Evolutionary conservation across 768 basidiomycete genomes (phyloP).

Genomic region (Leccinum obscurum): DNA sequence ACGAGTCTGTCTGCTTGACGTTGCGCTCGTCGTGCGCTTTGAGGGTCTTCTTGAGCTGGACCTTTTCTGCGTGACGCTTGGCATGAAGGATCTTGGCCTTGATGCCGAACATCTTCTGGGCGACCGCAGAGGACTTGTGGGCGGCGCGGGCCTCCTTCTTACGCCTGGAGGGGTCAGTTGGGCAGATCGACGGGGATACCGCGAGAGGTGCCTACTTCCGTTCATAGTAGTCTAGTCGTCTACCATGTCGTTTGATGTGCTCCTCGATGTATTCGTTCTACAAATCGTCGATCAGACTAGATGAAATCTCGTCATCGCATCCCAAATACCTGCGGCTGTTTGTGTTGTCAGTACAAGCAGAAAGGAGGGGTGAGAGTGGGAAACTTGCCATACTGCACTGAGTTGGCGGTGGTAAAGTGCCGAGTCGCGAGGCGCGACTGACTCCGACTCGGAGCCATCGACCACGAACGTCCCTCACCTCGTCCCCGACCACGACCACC

Average conservation of each 20-base stretch:
- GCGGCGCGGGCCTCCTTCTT: slow-evolving; percentile 79
- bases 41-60: slow-evolving; percentile 98
- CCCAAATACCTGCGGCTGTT: slow-evolving; percentile 63
- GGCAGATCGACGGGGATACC: background rate
- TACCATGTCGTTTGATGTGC: slow-evolving; percentile 95
- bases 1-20: slow-evolving; percentile 90
- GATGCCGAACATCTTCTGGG: slow-evolving; percentile 94
- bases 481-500: slow-evolving; percentile 4
- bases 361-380: background rate
- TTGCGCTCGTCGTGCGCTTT: slow-evolving; percentile 99
- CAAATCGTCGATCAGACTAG: slow-evolving; percentile 12
- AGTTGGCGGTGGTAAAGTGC: slow-evolving; percentile 28
- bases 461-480: slow-evolving; percentile 15
- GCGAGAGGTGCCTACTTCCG: slow-evolving; percentile 63
- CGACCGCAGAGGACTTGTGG: slow-evolving; percentile 75
- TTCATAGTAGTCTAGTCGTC: slow-evolving; percentile 95
- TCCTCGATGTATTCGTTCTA: slow-evolving; percentile 99
- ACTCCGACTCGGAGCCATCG: too few relatives aligned
- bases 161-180: slow-evolving; percentile 48
- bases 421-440: slow-evolving; percentile 15
- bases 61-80: slow-evolving; percentile 95
- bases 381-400: slow-evolving; percentile 27
- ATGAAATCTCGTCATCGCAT: background rate
- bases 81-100: slow-evolving; percentile 99
- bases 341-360: slow-evolving; percentile 14